Evolutionary conservation across 192 early-diverging fungal genomes (phyloP), one percentile per base, ranked within the genome.

Genomic region (Backusella circina): DNA sequence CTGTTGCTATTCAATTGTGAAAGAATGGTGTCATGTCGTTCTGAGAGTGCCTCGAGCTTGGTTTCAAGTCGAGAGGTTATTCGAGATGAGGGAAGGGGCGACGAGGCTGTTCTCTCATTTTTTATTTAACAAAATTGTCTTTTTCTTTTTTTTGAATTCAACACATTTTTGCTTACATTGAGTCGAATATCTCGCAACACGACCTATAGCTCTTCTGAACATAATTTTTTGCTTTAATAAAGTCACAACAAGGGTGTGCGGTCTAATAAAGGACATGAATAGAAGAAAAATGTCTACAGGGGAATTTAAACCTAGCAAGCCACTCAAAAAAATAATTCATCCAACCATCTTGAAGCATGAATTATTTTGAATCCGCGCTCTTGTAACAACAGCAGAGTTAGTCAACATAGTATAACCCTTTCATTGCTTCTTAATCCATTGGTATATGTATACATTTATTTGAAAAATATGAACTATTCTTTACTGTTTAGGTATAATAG

Each of bases 21-120:
- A 7, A 81, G 21, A 15, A 81, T 44, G 7, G 71, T 67, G 32
- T 76, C 79, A 67, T 81, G 79, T 39, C 73, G 65, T 28, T 74
- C 30, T 28, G 70, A 37, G 30, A 81, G 39, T 23, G 41, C 28
- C 10, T 35, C 39, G 15, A 81, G 72, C 31, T 81, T 81, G 13
- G 38, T 36, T 54, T 76, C 71, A 2, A 81, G 69, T n/a, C 67
- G 47, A 36, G 72, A 41, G 13, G 79, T 77, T 50, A 81, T 77
- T 37, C 75, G 68, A 3, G 78, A 77, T 67, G 66, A 67, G 18
- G 32, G 66, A 36, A 67, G 33, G 8, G 66, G 66, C 10, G 66
- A 67, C 39, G 39, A 41, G 21, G 66, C 66, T 68, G 32, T 66
- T 66, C 13, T 67, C n/a, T n/a, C n/a, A n/a, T n/a, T 8, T 68